phyloP scores from a whole-genome alignment of 2,329 filamentous ascomycete genomes.

The Dissoconium aciculare region DNA sequence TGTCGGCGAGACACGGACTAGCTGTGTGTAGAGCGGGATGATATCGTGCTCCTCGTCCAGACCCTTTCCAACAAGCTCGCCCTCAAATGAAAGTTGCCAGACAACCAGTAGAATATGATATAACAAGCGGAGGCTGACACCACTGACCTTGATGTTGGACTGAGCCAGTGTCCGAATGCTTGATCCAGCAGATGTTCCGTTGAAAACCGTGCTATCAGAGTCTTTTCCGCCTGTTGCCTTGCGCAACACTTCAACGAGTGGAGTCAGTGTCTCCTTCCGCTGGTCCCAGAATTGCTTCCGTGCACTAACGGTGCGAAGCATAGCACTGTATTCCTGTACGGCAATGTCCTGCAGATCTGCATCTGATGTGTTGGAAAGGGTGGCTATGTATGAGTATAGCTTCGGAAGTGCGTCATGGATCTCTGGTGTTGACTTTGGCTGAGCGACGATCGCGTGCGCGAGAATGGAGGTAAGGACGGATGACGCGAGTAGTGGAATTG shows the following conservation, averaged over 20 bases:
- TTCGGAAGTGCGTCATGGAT: constrained; percentile 65
- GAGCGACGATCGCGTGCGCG: constrained; percentile 44
- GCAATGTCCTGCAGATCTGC: constrained; percentile 89
- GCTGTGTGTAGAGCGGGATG: constrained; percentile 77
- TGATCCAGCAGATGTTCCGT: constrained; percentile 15
- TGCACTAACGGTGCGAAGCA: constrained; percentile 60
- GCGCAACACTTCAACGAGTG: constrained; percentile 65
- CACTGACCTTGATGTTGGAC: constrained; percentile 49
- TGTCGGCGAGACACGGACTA: constrained; percentile 84
- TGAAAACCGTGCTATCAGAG: constrained; percentile 44
- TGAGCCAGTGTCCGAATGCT: constrained; percentile 41
- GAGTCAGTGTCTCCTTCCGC: constrained; percentile 66
- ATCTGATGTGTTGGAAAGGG: constrained; percentile 70
- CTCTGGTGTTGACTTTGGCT: constrained; percentile 44
- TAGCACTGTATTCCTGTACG: constrained; percentile 74
- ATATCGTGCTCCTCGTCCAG: constrained; percentile 89
- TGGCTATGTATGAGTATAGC: constrained; percentile 73
- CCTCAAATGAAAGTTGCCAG: constrained; percentile 94
- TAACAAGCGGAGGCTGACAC: constrained; percentile 78
- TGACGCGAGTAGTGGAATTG: constrained; percentile 78
- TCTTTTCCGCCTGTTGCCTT: constrained; percentile 61
- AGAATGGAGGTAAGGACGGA: constrained; percentile 73
- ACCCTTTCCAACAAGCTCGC: constrained; percentile 53
- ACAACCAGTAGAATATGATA: constrained; percentile 88
- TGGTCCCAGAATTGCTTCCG: constrained; percentile 84